Conservation (phyloP, 2,329 filamentous ascomycete species). For the Acephala macrosclerotiorum region DNA sequence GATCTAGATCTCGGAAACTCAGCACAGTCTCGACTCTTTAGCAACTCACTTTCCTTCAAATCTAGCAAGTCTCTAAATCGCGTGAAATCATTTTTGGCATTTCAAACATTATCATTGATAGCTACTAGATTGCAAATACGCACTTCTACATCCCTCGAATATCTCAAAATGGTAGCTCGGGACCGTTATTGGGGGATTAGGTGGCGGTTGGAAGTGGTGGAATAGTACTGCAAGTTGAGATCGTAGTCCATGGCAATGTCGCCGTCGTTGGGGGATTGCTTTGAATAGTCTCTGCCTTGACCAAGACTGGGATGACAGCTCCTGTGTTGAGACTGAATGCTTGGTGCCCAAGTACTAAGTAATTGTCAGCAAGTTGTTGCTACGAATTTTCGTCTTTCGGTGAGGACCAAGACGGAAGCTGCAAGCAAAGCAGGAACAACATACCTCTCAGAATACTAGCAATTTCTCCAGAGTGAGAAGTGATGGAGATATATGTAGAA, state of each 20-base stretch:
- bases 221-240: slow-evolving; percentile 38
- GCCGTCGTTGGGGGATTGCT: slow-evolving; percentile 25
- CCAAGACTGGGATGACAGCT: slow-evolving; percentile 71
- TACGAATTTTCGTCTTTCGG: neutral
- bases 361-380: neutral
- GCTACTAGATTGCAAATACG: neutral
- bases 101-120: neutral
- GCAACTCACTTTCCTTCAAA: too few relatives aligned
- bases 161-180: neutral
- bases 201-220: slow-evolving; percentile 36
- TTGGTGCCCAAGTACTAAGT: slow-evolving; percentile 61
- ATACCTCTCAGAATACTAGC: slow-evolving; percentile 52
- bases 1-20: too few relatives aligned
- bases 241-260: slow-evolving; percentile 29
- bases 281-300: slow-evolving; percentile 61
- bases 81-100: neutral
- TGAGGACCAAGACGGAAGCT: neutral
- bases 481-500: slow-evolving; percentile 64
- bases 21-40: too few relatives aligned
- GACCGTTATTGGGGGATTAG: neutral
- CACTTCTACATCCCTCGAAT: neutral
- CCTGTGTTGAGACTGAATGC: slow-evolving; percentile 68
- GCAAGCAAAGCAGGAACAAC: neutral
- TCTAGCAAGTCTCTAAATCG: too few relatives aligned
- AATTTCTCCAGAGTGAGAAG: slow-evolving; percentile 67